phyloP scores from a whole-genome alignment of 805 yeast genomes.

The Cyberlindnera japonica region DNA sequence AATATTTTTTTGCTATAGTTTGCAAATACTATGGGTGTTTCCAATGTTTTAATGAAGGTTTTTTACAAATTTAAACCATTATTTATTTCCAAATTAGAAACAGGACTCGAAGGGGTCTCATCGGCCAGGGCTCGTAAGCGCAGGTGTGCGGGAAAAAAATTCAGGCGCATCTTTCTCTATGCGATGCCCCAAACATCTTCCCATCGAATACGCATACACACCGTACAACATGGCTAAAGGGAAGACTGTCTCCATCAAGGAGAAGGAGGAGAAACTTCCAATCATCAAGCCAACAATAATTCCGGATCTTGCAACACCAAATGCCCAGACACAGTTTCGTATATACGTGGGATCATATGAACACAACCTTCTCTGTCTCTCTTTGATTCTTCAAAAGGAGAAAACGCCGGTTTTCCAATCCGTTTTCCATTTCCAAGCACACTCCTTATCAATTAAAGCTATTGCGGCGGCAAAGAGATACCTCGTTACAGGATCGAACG shows the following conservation, averaged over 20 bases:
- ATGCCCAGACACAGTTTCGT: constrained; percentile 49
- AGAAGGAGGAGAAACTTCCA: constrained; percentile 8
- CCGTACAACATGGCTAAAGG: constrained; percentile 8
- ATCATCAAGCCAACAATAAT: constrained; percentile 27
- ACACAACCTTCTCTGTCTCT: constrained; percentile 82
- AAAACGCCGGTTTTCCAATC: constrained; percentile 76
- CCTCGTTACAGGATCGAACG: constrained; percentile 91
- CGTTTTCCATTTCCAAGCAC: constrained; percentile 94
- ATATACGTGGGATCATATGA: constrained; percentile 94
- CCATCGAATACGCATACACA: neutral
- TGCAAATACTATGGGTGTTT: neutral
- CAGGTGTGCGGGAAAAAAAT: too few relatives aligned
- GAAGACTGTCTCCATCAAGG: constrained; percentile 12
- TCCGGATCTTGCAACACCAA: constrained; percentile 9
- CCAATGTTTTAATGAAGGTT: neutral
- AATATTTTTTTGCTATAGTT: neutral
- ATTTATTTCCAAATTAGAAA: too few relatives aligned
- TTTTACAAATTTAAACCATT: too few relatives aligned
- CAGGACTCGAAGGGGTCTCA: too few relatives aligned
- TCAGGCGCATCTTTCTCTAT: neutral
- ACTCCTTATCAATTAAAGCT: constrained; percentile 80
- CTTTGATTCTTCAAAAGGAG: constrained; percentile 55
- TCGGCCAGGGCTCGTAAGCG: constrained; percentile 3
- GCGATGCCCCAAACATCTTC: neutral
- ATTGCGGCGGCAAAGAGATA: constrained; percentile 80